Conservation (phyloP, 495 filamentous ascomycete species). For the Penicillium cinerascens region DNA sequence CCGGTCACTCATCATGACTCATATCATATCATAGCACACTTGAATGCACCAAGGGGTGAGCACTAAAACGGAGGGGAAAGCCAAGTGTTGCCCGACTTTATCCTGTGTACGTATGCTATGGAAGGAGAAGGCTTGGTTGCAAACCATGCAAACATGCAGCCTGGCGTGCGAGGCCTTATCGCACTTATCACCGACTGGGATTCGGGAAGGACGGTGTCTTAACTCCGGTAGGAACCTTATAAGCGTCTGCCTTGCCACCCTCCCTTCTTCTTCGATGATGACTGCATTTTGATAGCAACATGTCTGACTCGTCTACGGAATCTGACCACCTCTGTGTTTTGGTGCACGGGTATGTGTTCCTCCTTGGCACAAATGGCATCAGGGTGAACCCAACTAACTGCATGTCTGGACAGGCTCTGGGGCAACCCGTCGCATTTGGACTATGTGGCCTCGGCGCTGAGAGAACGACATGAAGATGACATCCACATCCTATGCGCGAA, state of each 20-base stretch:
- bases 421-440: slow-evolving; percentile 84
- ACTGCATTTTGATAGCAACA: not conserved
- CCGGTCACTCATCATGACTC: too few relatives aligned
- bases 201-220: not conserved
- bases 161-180: not conserved
- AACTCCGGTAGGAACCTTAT: slow-evolving; percentile 3
- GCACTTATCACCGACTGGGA: slow-evolving; percentile 1
- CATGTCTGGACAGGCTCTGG: slow-evolving; percentile 62
- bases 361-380: not conserved
- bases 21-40: too few relatives aligned
- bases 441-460: slow-evolving; percentile 64
- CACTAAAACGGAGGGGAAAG: not conserved
- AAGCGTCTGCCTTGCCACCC: not conserved
- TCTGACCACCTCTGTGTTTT: slow-evolving; percentile 85
- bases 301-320: slow-evolving; percentile 14
- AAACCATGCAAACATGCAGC: slow-evolving; percentile 1
- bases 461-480: slow-evolving; percentile 59
- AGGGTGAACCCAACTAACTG: slow-evolving; percentile 5
- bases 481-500: slow-evolving; percentile 74
- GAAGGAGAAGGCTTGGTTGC: not conserved
- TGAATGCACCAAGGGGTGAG: too few relatives aligned
- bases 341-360: slow-evolving; percentile 74
- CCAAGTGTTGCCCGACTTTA: too few relatives aligned
- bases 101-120: too few relatives aligned
- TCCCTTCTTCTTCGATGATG: not conserved